Evolutionary conservation across 148 eudicot genomes (phyloP).

Genomic region (Diospyros lotus): DNA sequence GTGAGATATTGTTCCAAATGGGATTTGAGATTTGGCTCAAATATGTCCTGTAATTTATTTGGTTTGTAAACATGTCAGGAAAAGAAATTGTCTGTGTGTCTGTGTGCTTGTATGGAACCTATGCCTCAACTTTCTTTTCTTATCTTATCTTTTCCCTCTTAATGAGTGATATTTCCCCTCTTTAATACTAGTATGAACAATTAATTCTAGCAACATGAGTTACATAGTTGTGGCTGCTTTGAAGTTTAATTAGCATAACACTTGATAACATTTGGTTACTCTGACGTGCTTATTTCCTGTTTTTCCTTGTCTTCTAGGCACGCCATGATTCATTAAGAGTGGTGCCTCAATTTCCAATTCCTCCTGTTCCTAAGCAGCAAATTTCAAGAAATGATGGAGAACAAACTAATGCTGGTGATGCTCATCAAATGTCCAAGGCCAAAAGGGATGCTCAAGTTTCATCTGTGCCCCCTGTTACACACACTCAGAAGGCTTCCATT

Average conservation of each 20-base stretch:
- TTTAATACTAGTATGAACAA: background rate
- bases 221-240: background rate
- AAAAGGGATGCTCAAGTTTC: slow-evolving; percentile 44
- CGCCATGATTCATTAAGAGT: slow-evolving; percentile 39
- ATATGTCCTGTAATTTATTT: too few relatives aligned
- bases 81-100: background rate
- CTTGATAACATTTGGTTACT: background rate
- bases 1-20: background rate
- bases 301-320: slow-evolving; percentile 35
- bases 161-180: background rate
- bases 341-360: slow-evolving; percentile 30
- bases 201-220: background rate
- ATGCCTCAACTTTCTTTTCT: background rate
- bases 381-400: slow-evolving; percentile 43
- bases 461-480: slow-evolving; percentile 31
- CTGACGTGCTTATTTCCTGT: background rate
- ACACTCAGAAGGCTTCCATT: slow-evolving; percentile 47
- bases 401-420: slow-evolving; percentile 34
- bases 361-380: slow-evolving; percentile 48
- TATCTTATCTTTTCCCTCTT: background rate
- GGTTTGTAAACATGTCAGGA: background rate
- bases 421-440: slow-evolving; percentile 26
- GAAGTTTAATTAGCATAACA: background rate
- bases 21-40: slow-evolving; percentile 1
- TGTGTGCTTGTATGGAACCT: background rate